Percentiles rank a stretch among this genome's conserved stretches.
Conservation (phyloP, 805 yeast species). For the Kazachstania viticola region DNA sequence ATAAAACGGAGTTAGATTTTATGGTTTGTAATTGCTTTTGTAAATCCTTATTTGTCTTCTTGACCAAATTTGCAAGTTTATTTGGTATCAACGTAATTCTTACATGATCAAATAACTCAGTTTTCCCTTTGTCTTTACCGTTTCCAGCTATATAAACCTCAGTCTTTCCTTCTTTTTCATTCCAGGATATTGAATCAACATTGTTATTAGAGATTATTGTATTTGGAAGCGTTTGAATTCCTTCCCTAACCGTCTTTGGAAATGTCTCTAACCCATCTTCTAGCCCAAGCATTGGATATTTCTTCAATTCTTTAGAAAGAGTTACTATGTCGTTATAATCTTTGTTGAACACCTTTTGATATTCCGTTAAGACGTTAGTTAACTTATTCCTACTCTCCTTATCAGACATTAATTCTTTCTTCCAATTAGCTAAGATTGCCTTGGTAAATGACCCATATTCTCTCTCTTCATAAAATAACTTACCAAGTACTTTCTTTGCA, state of each 20-base stretch:
- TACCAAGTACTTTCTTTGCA: slow-evolving; percentile 47
- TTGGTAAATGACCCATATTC: slow-evolving; percentile 47
- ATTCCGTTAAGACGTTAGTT: slow-evolving; percentile 26
- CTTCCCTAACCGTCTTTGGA: slow-evolving; percentile 33
- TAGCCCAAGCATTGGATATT: slow-evolving; percentile 52
- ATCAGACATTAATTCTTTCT: slow-evolving; percentile 16
- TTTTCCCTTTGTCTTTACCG: background rate
- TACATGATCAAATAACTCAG: slow-evolving; percentile 38
- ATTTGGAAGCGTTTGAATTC: slow-evolving; percentile 31
- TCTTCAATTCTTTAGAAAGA: slow-evolving; percentile 31
- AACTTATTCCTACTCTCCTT: slow-evolving; percentile 7
- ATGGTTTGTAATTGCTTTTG: slow-evolving; percentile 16
- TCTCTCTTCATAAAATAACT: slow-evolving; percentile 45
- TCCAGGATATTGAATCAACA: background rate
- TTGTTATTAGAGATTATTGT: slow-evolving; percentile 11
- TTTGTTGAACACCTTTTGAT: slow-evolving; percentile 32
- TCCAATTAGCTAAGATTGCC: slow-evolving; percentile 31
- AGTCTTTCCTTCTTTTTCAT: background rate
- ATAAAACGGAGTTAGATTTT: slow-evolving; percentile 38
- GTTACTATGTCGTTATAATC: slow-evolving; percentile 27
- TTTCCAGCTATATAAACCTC: background rate
- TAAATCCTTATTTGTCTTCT: slow-evolving; percentile 7
- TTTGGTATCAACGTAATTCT: slow-evolving; percentile 46
- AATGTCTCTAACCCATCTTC: slow-evolving; percentile 45
- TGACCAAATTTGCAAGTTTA: slow-evolving; percentile 28